Base-by-base conservation (phyloP, 1,284 basidiomycete genomes). In the Tilletia caries region DNA sequence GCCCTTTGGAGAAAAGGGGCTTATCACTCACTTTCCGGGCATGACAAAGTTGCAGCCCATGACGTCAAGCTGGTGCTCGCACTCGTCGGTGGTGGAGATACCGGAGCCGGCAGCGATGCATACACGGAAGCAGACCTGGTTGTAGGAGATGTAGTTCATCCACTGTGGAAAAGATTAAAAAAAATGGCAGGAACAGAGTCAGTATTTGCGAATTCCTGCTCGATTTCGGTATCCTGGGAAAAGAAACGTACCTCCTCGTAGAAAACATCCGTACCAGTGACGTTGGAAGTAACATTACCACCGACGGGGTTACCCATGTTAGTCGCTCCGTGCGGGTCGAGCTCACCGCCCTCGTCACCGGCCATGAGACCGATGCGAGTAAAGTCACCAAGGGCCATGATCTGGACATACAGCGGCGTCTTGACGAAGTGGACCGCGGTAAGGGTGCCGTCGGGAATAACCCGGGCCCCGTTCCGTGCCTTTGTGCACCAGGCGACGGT, bases 401-500 rank as follows among this genome's bases (percentile, higher is more conserved):
- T 79, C 81, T 87, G 86, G 65, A 86, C 84, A 72, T 84, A 82
- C 29, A 82, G 76, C 6, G 79, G 79, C 13, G 81, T 82, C 73
- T 81, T 79, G 75, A 82, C 78, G 71, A 82, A 82, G 74, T 82
- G 81, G 1, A 74, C 81, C 15, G 73, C 76, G 15, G 80, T 82
- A 8, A 82, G 65, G 37, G 81, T 80, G 52, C 81, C 81, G 67
- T 82, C 81, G 25, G 81, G 81, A 67, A 82, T 82, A 44, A 82
- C 80, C 70, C 81, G 80, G 1, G 81, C 81, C 41, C 80, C 77
- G 78, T 82, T 82, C 44, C 81, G 77, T 0, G 82, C 69, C 75
- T 81, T 89, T 43, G 89, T 89, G 85, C 91, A 92, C 88, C 88
- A 92, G 0, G 89, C 88, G n/a, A 92, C 89, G 73, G 88, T 89